Percentiles rank a stretch among this genome's conserved stretches.
These are phyloP conservation scores for Sisymbrium altissimum DNA, from an alignment of 345 rosid genomes.

Conservation along the genomic window DNA sequence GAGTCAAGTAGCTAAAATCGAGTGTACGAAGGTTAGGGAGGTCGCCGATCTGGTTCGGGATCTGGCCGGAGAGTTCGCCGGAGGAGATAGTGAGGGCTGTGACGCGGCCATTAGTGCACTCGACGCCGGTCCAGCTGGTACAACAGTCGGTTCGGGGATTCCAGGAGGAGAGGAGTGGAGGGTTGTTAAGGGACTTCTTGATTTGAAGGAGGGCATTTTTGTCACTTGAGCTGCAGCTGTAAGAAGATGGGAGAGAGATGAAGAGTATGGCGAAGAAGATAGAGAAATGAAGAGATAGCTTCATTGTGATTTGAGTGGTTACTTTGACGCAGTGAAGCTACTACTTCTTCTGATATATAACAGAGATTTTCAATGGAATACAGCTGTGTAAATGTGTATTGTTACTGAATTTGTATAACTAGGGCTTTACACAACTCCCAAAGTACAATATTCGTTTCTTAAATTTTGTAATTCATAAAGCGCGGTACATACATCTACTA, in stretches of 20 bases:
- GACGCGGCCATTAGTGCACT: conserved; percentile 56
- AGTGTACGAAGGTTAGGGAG: conserved; percentile 53
- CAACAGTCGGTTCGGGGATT: conserved; percentile 61
- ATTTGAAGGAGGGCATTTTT: conserved; percentile 58
- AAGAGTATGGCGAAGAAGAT: conserved; percentile 21
- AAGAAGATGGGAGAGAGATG: conserved; percentile 28
- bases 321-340: neutral
- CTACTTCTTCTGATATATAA: neutral
- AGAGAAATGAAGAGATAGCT: conserved; percentile 10
- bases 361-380: conserved; percentile 14
- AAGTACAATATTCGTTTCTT: conserved; percentile 11
- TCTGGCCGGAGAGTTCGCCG: conserved; percentile 53
- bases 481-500: conserved; percentile 2
- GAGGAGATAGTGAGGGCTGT: conserved; percentile 49
- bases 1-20: conserved; percentile 44
- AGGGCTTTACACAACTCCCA: conserved; percentile 11
- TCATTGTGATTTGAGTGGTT: conserved; percentile 14
- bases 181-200: conserved; percentile 52
- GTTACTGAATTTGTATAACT: neutral
- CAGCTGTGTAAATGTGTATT: conserved; percentile 26
- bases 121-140: conserved; percentile 54
- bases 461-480: neutral
- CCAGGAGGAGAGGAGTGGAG: conserved; percentile 71
- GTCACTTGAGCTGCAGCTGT: conserved; percentile 50
- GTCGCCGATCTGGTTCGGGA: conserved; percentile 58